phyloP scores from a whole-genome alignment of 768 basidiomycete species.

The Hortiboletus flavorubellus region DNA sequence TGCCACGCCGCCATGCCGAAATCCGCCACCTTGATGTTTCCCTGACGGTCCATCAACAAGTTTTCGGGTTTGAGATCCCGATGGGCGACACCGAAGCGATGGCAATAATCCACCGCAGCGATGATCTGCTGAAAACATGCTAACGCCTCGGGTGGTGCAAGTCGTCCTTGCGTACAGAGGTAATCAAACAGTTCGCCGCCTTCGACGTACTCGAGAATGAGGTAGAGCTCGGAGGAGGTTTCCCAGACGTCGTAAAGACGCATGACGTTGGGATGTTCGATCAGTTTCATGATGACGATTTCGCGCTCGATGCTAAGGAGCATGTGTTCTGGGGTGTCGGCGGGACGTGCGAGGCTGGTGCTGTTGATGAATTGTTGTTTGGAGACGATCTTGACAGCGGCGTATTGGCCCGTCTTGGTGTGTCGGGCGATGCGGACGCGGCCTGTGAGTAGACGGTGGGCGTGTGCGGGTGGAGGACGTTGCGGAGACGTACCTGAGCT shows the following conservation, averaged over 20 bases:
- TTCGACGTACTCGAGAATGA: slow-evolving; percentile 93
- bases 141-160: slow-evolving; percentile 69
- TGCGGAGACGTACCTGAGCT: slow-evolving; percentile 57
- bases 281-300: slow-evolving; percentile 96
- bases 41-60: slow-evolving; percentile 75
- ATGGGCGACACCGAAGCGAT: slow-evolving; percentile 92
- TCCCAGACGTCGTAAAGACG: slow-evolving; percentile 97
- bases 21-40: slow-evolving; percentile 92
- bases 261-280: slow-evolving; percentile 93
- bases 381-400: slow-evolving; percentile 92
- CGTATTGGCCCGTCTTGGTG: slow-evolving; percentile 82
- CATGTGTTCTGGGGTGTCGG: slow-evolving; percentile 72
- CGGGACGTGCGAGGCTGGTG: slow-evolving; percentile 51
- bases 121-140: slow-evolving; percentile 94
- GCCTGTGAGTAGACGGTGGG: slow-evolving; percentile 43
- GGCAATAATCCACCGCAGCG: slow-evolving; percentile 86
- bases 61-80: slow-evolving; percentile 96
- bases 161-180: slow-evolving; percentile 73
- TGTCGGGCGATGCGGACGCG: slow-evolving; percentile 89
- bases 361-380: slow-evolving; percentile 66
- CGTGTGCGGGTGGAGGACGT: background rate
- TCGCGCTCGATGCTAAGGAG: slow-evolving; percentile 85
- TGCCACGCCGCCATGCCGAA: slow-evolving; percentile 99
- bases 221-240: slow-evolving; percentile 80
- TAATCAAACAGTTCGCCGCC: slow-evolving; percentile 95